phyloP scores from a whole-genome alignment of 2,329 filamentous ascomycete genomes.

The Endothia cerciana region DNA sequence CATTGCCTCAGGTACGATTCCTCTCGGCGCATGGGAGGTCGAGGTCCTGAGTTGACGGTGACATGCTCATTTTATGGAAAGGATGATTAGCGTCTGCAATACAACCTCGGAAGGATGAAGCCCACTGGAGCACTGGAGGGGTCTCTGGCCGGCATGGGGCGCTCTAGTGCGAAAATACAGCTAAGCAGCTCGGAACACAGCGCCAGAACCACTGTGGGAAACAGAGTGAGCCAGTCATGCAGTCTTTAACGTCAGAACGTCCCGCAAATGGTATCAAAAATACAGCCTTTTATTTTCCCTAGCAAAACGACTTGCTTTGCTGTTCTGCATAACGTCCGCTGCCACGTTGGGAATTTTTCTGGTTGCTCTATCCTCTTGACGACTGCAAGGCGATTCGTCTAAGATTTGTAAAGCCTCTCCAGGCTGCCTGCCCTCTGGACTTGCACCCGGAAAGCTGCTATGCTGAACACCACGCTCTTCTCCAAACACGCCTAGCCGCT shows the following conservation, averaged over 20 bases:
- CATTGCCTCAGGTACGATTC: slow-evolving; percentile 5
- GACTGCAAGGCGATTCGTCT: background rate
- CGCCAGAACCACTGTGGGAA: background rate
- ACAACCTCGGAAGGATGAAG: background rate
- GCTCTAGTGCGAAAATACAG: background rate
- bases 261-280: slow-evolving; percentile 10
- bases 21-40: background rate
- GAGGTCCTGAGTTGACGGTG: background rate
- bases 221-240: background rate
- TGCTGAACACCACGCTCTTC: background rate
- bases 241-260: background rate
- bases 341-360: background rate
- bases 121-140: background rate
- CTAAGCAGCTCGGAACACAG: background rate
- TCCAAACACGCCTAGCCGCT: background rate
- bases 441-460: background rate
- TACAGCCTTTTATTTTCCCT: slow-evolving; percentile 20
- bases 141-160: background rate
- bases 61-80: background rate
- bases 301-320: slow-evolving; percentile 19
- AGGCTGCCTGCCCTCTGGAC: background rate
- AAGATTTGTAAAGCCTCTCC: background rate
- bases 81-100: background rate
- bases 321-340: background rate
- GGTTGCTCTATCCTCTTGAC: background rate